phyloP scores from a whole-genome alignment of 164 flowering plant genomes.

The Echeveria elegans region DNA sequence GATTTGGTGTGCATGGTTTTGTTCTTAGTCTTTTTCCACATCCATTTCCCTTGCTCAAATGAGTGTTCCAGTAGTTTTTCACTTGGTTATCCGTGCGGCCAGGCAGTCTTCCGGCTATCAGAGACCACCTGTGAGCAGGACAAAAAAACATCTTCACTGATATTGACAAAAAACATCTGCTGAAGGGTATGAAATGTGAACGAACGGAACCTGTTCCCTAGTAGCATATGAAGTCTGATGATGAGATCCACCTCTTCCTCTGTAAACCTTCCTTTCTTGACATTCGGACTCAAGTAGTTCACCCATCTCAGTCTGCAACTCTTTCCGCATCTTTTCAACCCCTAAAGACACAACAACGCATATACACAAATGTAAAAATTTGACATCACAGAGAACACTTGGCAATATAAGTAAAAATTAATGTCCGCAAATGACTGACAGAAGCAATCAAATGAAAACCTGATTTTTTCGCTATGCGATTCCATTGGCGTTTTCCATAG shows the following conservation, averaged over 20 bases:
- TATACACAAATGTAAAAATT: too few relatives aligned
- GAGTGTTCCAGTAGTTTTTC: conserved; percentile 37
- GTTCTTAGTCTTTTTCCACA: conserved; percentile 8
- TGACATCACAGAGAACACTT: background rate
- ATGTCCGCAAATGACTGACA: too few relatives aligned
- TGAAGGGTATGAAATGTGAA: too few relatives aligned
- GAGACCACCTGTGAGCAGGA: conserved; percentile 27
- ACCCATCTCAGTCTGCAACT: too few relatives aligned
- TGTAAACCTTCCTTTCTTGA: conserved; percentile 24
- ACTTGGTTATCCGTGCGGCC: conserved; percentile 39
- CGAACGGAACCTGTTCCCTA: conserved; percentile 36
- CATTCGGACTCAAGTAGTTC: conserved; percentile 30
- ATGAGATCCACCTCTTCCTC: conserved; percentile 37
- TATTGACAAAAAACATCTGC: too few relatives aligned
- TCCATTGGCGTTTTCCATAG: conserved; percentile 27
- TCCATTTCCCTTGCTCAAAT: conserved; percentile 28
- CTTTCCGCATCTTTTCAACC: conserved; percentile 32
- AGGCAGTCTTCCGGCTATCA: conserved; percentile 36
- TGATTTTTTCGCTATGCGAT: conserved; percentile 18
- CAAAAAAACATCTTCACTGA: background rate
- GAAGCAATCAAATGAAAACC: too few relatives aligned
- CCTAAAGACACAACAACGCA: conserved; percentile 12
- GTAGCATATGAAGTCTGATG: conserved; percentile 30
- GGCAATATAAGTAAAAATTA: background rate
- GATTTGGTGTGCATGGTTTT: background rate